Evolutionary conservation across 805 yeast species (phyloP), one percentile per base, ranked within the genome.

Genomic region (Nakazawaea holstii): DNA sequence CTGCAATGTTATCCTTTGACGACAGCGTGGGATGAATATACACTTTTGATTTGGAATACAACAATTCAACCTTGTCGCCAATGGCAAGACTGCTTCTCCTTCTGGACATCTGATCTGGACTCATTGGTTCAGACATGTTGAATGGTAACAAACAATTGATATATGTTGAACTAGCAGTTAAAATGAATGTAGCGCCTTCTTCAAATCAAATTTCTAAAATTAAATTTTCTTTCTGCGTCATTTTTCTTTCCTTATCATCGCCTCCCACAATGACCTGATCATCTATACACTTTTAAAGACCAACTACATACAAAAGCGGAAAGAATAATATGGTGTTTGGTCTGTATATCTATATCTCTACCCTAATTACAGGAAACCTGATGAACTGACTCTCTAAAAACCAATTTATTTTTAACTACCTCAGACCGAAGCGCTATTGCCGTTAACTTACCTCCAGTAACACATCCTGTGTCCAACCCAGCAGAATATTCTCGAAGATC

Each of bases 391-490:
- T 60, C 53, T 40, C 57, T 62, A 41, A 61, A 65, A 2, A 53
- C 54, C 35, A 64, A 53, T 10, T 36, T 30, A 7, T 39, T 46
- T 13, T n/a, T 37, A 4, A 49, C 50, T 27, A 59, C 56, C 44
- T 65, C 65, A 32, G 64, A 53, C 68, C 68, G 75, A 4, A 83
- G 59, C 5, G 82, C 72, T 59, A 81, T 64, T 0, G 91, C 95
- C 29, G 82, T 72, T 41, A 91, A 70, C 50, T 74, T 61, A 10
- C 79, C 83, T 3, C 96, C 97, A 50, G 77, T 76, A 49, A 81
- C 86, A 69, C 97, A 91, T 1, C 87, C 87, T 9, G 87, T 69
- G 59, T 92, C 98, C 35, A 91, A 66, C 0, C 97, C 98, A 56
- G 77, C 79, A 3, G 96, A 72, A 62, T 72, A 88, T 51, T 76